Evolutionary conservation across 2,329 filamentous ascomycete species (phyloP).

Genomic region (Cryphonectria naterciae): DNA sequence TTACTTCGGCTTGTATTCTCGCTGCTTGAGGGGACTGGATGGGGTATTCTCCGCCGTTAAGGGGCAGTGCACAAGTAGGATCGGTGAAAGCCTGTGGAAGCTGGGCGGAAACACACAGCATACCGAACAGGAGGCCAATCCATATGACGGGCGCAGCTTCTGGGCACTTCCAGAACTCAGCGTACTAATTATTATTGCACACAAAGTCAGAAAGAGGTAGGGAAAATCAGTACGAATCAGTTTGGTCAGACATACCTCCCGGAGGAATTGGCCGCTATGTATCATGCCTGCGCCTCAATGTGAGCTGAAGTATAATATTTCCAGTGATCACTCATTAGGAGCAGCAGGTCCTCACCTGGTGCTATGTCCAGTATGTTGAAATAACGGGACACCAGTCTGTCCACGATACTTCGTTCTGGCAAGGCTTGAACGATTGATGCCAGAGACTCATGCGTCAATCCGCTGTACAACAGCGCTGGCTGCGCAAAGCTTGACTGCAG

Average conservation of each 20-base stretch:
- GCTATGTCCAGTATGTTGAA: conserved; percentile 41
- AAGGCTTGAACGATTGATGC: conserved; percentile 41
- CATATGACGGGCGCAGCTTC: conserved; percentile 42
- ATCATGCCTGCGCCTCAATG: conserved; percentile 31
- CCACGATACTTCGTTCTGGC: conserved; percentile 39
- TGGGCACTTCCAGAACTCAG: conserved; percentile 48
- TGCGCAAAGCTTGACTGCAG: conserved; percentile 19
- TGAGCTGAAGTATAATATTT: neutral
- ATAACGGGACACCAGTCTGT: conserved; percentile 42
- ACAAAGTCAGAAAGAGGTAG: neutral
- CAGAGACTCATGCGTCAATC: conserved; percentile 32
- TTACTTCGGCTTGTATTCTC: neutral
- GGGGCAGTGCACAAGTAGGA: neutral
- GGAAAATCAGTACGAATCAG: neutral
- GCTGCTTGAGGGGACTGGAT: conserved; percentile 5
- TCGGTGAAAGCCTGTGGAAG: conserved; percentile 29
- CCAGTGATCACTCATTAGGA: neutral
- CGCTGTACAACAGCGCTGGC: conserved; percentile 41
- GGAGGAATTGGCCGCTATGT: conserved; percentile 39
- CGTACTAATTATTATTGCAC: conserved; percentile 40
- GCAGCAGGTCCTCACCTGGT: conserved; percentile 31
- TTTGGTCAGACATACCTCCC: conserved; percentile 32
- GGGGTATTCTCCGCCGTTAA: neutral
- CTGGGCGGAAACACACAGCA: conserved; percentile 46
- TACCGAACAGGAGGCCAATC: conserved; percentile 51